A percentile compares a stretch with the other conserved stretches of the same genome.
Conservation (phyloP, 768 basidiomycete species). For the Tulasnella sp. region DNA sequence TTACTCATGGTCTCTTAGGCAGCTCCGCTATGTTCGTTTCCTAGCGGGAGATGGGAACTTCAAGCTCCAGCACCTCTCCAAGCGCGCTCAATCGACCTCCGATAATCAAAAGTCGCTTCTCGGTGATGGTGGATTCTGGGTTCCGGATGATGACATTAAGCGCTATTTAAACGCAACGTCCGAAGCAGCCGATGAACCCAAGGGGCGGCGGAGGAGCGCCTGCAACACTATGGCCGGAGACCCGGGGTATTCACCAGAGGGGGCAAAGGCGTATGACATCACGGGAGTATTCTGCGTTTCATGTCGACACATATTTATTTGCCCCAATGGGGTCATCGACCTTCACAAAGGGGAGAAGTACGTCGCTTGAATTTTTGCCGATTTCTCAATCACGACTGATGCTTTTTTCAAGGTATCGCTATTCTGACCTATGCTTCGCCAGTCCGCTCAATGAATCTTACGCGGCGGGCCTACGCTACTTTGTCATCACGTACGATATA, state of each 20-base stretch:
- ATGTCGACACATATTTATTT: neutral
- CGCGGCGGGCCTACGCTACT: neutral
- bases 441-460: neutral
- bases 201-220: neutral
- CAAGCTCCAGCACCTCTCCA: neutral
- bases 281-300: neutral
- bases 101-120: neutral
- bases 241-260: neutral
- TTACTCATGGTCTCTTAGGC: neutral
- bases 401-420: neutral
- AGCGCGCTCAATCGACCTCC: neutral
- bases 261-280: neutral
- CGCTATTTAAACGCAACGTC: neutral
- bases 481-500: neutral
- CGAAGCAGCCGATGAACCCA: neutral
- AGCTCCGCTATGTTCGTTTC: neutral
- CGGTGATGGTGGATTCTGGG: neutral
- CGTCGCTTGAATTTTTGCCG: no score
- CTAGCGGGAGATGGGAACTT: neutral
- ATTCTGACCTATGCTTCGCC: no score
- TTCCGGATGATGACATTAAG: neutral
- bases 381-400: no score
- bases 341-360: neutral
- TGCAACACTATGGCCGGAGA: neutral
- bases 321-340: neutral